Evolutionary conservation across 2,329 filamentous ascomycete species (phyloP), one percentile per base, ranked within the genome.

Genomic region (Metarhizium guizhouense): DNA sequence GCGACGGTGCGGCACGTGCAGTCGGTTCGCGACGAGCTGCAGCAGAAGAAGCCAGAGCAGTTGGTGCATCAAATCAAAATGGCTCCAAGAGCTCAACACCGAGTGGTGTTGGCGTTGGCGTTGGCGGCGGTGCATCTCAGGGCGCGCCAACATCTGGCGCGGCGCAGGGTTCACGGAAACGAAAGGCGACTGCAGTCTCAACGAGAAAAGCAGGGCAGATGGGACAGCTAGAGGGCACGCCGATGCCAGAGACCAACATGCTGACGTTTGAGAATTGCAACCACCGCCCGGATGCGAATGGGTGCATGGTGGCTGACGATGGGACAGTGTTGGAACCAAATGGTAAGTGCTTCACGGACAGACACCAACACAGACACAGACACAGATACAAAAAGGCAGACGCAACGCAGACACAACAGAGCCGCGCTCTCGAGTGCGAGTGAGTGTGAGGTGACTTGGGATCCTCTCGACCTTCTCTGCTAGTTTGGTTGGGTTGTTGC

Each of bases 281-380:
- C 56, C 82, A 81, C 52, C 80, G 79, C 56, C 79, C 92, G 56
- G 86, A 87, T 45, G 52, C 47, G 65, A 80, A 92, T 64, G 88
- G 88, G 55, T 86, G 86, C 67, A 79, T 99, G 68, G 81, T 87
- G 63, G 90, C 94, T 58, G 94, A 99, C 69, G 91, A 97, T 74
- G 94, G 94, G 61, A 94, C 90, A 48, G 80, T 85, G 55, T 77
- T 96, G 64, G 81, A 83, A 62, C 78, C 90, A 61, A 95, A 99
- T 76, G 94, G 93, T 96, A 81, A 76, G 85, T 58, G 51, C 45
- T 48, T 48, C 20, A 30, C 20, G 20, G 25, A 48, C 45, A 45
- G n/a, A 45, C n/a, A 45, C 42, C 6, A 2, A 45, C 13, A 16
- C 6, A 4, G 18, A 45, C 25, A 30, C 47, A 43, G 50, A 43